phyloP scores from a whole-genome alignment of 441 rosid genomes.

The Erodium texanum region DNA sequence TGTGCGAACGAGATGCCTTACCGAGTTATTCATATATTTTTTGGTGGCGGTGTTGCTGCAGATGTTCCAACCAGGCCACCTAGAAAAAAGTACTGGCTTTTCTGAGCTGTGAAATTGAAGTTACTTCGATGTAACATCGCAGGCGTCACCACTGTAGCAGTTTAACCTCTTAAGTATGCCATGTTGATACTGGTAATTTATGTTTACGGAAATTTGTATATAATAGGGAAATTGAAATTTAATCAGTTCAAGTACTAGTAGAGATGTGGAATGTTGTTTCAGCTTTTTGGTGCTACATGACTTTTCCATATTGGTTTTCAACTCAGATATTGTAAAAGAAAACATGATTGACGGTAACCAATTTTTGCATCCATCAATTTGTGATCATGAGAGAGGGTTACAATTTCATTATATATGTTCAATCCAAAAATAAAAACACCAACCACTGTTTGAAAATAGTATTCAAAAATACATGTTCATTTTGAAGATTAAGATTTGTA shows the following conservation, averaged over 20 bases:
- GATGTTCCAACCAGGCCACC: slow-evolving; percentile 66
- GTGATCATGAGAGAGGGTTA: not conserved
- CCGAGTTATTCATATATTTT: slow-evolving; percentile 4
- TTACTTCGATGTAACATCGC: no score
- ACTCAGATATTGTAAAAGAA: no score
- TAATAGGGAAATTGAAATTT: not conserved
- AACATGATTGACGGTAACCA: not conserved
- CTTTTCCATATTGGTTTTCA: not conserved
- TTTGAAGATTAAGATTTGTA: no score
- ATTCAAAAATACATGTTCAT: no score
- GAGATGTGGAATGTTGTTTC: no score
- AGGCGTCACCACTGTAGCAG: not conserved
- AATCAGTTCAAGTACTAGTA: not conserved
- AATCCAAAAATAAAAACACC: no score
- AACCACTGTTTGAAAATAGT: no score
- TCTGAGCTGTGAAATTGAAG: slow-evolving; percentile 21
- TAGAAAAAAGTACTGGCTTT: slow-evolving; percentile 74
- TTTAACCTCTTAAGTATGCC: no score
- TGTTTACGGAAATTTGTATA: slow-evolving; percentile 1
- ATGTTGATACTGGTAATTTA: not conserved
- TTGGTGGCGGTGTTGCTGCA: slow-evolving; percentile 23
- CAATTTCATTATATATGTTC: no score
- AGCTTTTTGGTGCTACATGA: no score
- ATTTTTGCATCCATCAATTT: not conserved
- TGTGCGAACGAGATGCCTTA: not conserved